Evolutionary conservation across 495 filamentous ascomycete species (phyloP), one percentile per base, ranked within the genome.

Genomic region (Niebla homalea): DNA sequence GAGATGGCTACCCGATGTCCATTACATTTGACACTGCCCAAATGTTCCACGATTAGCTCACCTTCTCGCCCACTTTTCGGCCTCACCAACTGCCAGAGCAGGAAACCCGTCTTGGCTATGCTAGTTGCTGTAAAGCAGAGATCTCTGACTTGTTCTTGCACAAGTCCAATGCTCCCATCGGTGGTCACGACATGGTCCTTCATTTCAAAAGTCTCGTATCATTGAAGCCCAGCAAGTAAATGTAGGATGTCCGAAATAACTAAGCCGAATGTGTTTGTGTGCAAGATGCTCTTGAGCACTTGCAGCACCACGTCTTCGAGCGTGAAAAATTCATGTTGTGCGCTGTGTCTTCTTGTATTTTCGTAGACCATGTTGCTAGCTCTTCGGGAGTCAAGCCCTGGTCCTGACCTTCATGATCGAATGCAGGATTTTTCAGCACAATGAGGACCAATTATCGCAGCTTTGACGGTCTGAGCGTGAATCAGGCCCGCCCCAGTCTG

Each of bases 241-340:
- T 84, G 60, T 89, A 84, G 87, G 32, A 89, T 68, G 50, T 88
- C 79, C 4, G 85, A 85, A 16, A 88, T 47, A 2, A 62, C 67
- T 18, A 88, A 67, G 1, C 84, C 84, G 38, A 80, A 67, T 7
- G 84, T 78, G 12, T 71, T 63, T 0, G 84, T 84, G 21, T 80
- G 70, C 15, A 89, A 63, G 55, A 88, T 85, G 4, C 74, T 76
- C 8, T 87, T 65, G 5, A 74, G 83, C 7, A 87, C 83, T 54
- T 88, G 83, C 1, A 85, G 84, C 1, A 87, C 84, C 23, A 89
- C 82, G 59, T 86, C 83, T 61, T 87, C 83, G 0, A 82, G 82
- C 2, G 81, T 86, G 40, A 86, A 7, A 86, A 73, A 59, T 92
- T 87, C 68, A 89, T 86, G 56, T 87, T 92, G 64, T 87, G 83